phyloP scores from a whole-genome alignment of 2,329 filamentous ascomycete genomes.

The Ustulina deusta region DNA sequence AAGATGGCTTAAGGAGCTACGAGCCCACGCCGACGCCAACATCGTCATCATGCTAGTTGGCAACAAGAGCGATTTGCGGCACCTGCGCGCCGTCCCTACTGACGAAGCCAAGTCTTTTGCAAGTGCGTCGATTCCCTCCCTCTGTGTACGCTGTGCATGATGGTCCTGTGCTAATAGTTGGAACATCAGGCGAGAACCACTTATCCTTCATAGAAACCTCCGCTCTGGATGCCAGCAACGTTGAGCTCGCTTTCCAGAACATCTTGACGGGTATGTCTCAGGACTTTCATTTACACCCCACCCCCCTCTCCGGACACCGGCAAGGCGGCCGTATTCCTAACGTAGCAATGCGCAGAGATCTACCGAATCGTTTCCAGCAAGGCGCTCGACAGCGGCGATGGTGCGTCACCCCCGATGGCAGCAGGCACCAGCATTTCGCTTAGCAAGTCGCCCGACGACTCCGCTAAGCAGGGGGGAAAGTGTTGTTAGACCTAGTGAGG shows the following conservation, averaged over 20 bases:
- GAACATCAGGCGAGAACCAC: constrained; percentile 85
- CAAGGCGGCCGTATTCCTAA: constrained; percentile 27
- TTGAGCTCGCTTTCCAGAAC: constrained; percentile 99
- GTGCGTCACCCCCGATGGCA: constrained; percentile 81
- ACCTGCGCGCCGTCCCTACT: constrained; percentile 94
- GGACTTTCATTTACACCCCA: constrained; percentile 10
- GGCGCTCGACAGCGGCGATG: constrained; percentile 90
- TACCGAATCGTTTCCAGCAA: constrained; percentile 99
- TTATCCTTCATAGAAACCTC: constrained; percentile 99
- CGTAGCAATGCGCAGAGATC: constrained; percentile 75
- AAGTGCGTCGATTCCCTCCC: constrained; percentile 67
- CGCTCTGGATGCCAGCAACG: constrained; percentile 97
- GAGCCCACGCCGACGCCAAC: constrained; percentile 97
- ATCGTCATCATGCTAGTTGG: constrained; percentile 99
- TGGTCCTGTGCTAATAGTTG: constrained; percentile 46
- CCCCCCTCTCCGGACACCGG: constrained; percentile 31
- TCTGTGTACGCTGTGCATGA: not conserved
- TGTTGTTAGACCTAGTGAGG: constrained; percentile 73
- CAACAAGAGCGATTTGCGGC: constrained; percentile 99
- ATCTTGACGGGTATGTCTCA: constrained; percentile 89
- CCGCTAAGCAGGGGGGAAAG: constrained; percentile 80
- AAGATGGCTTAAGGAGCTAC: constrained; percentile 97
- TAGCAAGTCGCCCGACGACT: constrained; percentile 83
- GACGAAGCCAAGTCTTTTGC: constrained; percentile 99
- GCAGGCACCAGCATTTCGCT: constrained; percentile 87